Conservation (phyloP, 192 early-diverging fungal genomes). For the Umbelopsis isabellina region DNA sequence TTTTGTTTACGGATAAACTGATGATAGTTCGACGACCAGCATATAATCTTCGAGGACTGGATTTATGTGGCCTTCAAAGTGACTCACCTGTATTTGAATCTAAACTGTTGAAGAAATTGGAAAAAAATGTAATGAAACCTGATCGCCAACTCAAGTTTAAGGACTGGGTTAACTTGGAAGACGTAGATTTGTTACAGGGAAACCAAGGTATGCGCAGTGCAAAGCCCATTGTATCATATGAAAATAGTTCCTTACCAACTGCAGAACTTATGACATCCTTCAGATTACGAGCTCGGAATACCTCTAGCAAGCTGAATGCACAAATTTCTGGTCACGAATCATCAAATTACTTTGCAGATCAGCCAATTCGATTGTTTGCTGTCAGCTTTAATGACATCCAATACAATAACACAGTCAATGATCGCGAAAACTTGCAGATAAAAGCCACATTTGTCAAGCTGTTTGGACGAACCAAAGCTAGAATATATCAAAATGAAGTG, state of each 20-base stretch:
- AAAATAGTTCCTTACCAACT: neutral
- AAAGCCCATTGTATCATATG: neutral
- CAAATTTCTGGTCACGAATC: neutral
- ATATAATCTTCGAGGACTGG: conserved; percentile 27
- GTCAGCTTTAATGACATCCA: conserved; percentile 6
- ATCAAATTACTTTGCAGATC: neutral
- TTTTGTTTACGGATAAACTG: conserved; percentile 38
- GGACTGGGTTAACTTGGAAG: conserved; percentile 31
- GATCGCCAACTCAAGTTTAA: conserved; percentile 36
- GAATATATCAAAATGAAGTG: neutral
- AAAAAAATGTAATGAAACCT: neutral
- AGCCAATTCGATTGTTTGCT: neutral
- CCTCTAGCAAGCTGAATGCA: conserved; percentile 17
- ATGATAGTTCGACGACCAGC: conserved; percentile 37
- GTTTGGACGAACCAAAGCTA: conserved; percentile 28
- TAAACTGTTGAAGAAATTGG: conserved; percentile 22
- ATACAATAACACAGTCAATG: neutral
- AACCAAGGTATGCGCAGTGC: conserved; percentile 12
- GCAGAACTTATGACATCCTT: conserved; percentile 25
- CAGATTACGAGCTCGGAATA: conserved; percentile 17
- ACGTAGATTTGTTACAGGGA: conserved; percentile 32
- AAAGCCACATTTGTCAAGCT: conserved; percentile 25
- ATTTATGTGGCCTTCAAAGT: conserved; percentile 34
- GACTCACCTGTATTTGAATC: conserved; percentile 14
- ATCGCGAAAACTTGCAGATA: neutral